Evolutionary conservation across 2,329 filamentous ascomycete species (phyloP).

Genomic region (Cladosporium sp.): DNA sequence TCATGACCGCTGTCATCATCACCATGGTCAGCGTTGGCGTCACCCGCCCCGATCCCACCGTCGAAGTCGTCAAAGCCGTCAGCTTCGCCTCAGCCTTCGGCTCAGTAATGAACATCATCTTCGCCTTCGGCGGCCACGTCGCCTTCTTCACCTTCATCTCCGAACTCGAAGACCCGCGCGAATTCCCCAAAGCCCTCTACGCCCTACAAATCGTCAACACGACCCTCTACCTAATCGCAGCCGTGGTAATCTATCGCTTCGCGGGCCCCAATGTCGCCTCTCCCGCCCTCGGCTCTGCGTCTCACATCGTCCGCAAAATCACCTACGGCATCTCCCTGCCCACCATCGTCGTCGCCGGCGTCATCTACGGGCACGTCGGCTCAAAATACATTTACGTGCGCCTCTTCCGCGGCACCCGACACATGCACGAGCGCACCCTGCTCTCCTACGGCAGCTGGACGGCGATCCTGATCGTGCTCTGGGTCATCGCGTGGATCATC

Average conservation of each 20-base stretch:
- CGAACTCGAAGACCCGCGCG: slow-evolving; percentile 58
- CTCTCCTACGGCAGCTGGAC: slow-evolving; percentile 54
- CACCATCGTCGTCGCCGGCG: slow-evolving; percentile 65
- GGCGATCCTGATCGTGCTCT: slow-evolving; percentile 51
- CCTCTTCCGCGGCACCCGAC: slow-evolving; percentile 56
- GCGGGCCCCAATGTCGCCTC: slow-evolving; percentile 56
- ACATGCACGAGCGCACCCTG: slow-evolving; percentile 32
- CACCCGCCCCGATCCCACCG: slow-evolving; percentile 35
- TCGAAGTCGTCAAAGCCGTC: slow-evolving; percentile 32
- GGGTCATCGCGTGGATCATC: slow-evolving; percentile 63
- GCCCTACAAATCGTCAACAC: slow-evolving; percentile 58
- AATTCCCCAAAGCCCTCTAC: slow-evolving; percentile 59
- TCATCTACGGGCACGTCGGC: slow-evolving; percentile 63
- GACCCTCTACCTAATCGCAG: slow-evolving; percentile 58
- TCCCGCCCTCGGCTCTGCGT: slow-evolving; percentile 61
- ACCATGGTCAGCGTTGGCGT: slow-evolving; percentile 64
- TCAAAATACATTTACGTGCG: slow-evolving; percentile 63
- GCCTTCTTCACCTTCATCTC: slow-evolving; percentile 63
- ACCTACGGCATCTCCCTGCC: slow-evolving; percentile 66
- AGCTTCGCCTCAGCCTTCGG: slow-evolving; percentile 53
- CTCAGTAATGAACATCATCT: slow-evolving; percentile 63
- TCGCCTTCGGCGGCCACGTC: slow-evolving; percentile 61
- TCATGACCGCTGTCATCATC: slow-evolving; percentile 58
- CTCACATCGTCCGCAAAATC: slow-evolving; percentile 52
- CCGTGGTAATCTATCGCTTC: slow-evolving; percentile 63